Percentiles rank a stretch among this genome's conserved stretches.
Conservation (phyloP, 2,329 filamentous ascomycete genomes). For the Lachnellula occidentalis region DNA sequence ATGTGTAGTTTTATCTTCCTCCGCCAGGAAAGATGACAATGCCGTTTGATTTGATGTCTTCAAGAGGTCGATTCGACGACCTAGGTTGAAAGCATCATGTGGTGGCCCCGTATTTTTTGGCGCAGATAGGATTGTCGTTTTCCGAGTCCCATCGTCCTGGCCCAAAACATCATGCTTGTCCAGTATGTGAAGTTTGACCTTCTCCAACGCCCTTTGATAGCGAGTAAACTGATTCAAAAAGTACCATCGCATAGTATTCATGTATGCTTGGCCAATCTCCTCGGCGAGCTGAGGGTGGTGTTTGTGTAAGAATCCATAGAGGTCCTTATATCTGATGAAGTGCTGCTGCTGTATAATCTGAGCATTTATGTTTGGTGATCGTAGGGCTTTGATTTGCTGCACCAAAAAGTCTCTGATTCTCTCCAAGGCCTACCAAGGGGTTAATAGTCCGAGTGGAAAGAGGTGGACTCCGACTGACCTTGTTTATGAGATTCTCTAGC, state of each 20-base stretch:
- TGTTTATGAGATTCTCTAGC: constrained; percentile 75
- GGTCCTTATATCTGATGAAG: constrained; percentile 81
- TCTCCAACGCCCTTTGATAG: constrained; percentile 78
- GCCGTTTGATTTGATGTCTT: constrained; percentile 68
- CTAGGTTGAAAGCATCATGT: constrained; percentile 85
- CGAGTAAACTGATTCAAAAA: constrained; percentile 86
- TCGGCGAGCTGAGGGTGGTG: constrained; percentile 79
- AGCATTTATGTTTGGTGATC: constrained; percentile 93
- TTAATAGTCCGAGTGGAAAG: constrained; percentile 9
- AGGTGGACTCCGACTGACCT: constrained; percentile 43
- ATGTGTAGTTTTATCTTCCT: constrained; percentile 80
- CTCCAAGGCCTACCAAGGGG: constrained; percentile 63
- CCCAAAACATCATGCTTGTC: constrained; percentile 82
- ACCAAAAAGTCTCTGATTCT: constrained; percentile 93
- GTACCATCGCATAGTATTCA: constrained; percentile 99
- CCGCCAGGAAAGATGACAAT: constrained; percentile 80
- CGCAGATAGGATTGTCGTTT: constrained; percentile 52
- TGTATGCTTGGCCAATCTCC: constrained; percentile 87
- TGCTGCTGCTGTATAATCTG: constrained; percentile 94
- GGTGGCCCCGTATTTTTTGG: constrained; percentile 49
- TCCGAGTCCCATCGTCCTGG: constrained; percentile 66
- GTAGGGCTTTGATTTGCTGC: constrained; percentile 85
- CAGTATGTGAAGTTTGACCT: constrained; percentile 74
- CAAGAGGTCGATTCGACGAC: constrained; percentile 77
- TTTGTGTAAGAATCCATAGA: constrained; percentile 78